Base-by-base conservation (phyloP, 495 filamentous ascomycete genomes). In the Chaetomium fimeti region DNA sequence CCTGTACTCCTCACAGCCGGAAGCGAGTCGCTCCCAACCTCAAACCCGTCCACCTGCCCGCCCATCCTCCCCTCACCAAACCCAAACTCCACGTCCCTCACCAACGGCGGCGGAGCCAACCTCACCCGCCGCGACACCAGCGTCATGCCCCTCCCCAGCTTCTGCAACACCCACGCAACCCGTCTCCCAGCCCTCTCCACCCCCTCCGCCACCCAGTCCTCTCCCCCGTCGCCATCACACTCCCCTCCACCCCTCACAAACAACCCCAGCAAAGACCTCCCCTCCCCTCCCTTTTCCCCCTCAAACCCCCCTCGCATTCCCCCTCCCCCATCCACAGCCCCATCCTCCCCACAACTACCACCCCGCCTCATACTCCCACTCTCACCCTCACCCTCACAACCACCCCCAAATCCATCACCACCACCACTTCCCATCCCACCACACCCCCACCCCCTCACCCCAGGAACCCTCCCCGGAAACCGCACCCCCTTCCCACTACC, bases 1-100 rank as follows among this genome's bases (percentile, higher is more conserved):
- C 24, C 56, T 40, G 6, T 6, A 28, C 38, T 48, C 42, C 11
- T 15, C 40, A 43, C 5, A n/a, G 12, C 32, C 32, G 9, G 45
- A 6, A 5, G 8, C 45, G 45, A 49, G n/a, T 49, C 51, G 49
- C 56, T 43, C n/a, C 47, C 32, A 12, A 5, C 27, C 24, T 56
- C 48, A 13, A 47, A 48, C 45, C 56, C 61, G 18, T 63, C 24
- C 6, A 16, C 15, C 20, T 48, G 60, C n/a, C 53, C 64, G 20
- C 48, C 42, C 5, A 27, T 20, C 2, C 25, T 27, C 11, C 27
- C 51, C 6, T 20, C 53, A 24, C 32, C 48, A 27, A 20, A 7
- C 11, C 63, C 38, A 62, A 25, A 36, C 29, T 67, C 58, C n/a
- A 61, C 62, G 32, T 59, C 64, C 53, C 53, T 25, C 43, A 36